A percentile compares a stretch with the other conserved stretches of the same genome.
Evolutionary conservation across 768 basidiomycete species (phyloP).

Genomic region (Phaeotremella skinneri): DNA sequence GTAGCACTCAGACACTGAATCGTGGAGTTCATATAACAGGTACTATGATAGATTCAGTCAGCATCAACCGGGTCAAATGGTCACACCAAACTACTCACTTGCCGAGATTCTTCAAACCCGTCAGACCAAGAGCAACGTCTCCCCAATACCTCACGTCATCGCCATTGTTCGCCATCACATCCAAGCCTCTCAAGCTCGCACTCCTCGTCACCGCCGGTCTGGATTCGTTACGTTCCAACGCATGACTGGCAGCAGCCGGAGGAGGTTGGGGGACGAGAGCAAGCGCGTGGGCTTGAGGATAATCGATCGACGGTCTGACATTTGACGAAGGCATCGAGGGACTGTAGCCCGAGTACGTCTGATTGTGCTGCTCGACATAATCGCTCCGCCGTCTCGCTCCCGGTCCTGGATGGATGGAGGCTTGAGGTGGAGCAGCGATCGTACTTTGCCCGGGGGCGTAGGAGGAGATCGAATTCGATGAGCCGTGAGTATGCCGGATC

Average conservation of each 20-base stretch:
- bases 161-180: constrained; percentile 61
- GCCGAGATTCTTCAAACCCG: constrained; percentile 82
- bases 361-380: constrained; percentile 72
- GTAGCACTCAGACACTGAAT: constrained; percentile 95
- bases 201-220: constrained; percentile 54
- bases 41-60: constrained; percentile 64
- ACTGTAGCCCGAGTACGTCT: constrained; percentile 49
- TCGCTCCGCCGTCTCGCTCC: constrained; percentile 71
- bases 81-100: constrained; percentile 40
- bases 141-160: constrained; percentile 83
- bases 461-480: constrained; percentile 48
- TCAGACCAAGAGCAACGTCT: constrained; percentile 72
- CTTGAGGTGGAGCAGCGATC: constrained; percentile 71
- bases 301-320: constrained; percentile 66
- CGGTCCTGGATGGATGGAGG: constrained; percentile 76
- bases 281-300: constrained; percentile 63
- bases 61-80: not conserved
- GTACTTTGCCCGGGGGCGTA: constrained; percentile 53
- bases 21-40: constrained; percentile 99
- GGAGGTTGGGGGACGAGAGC: constrained; percentile 62
- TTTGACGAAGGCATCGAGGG: constrained; percentile 57
- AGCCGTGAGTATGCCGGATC: constrained; percentile 21
- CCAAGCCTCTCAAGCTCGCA: constrained; percentile 44
- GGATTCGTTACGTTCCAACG: constrained; percentile 72
- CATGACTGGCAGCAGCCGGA: constrained; percentile 68